Conservation (phyloP, 768 basidiomycete species). For the Suillus sp. region DNA sequence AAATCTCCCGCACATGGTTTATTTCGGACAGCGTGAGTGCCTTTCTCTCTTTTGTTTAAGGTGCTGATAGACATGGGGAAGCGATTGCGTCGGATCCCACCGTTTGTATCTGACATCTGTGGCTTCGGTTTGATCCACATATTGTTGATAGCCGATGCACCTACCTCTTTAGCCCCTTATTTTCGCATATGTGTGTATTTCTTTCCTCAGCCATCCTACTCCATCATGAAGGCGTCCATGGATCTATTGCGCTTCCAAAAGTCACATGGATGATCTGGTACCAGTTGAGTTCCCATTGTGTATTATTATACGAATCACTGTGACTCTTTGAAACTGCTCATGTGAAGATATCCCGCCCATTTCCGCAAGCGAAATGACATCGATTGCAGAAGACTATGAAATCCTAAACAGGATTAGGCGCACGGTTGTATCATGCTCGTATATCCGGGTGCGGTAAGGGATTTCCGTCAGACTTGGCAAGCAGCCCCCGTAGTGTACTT, state of each 20-base stretch:
- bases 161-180: background rate
- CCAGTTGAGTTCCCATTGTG: background rate
- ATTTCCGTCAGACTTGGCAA: background rate
- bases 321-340: background rate
- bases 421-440: background rate
- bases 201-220: background rate
- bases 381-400: background rate
- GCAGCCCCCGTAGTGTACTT: background rate
- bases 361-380: background rate
- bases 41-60: constrained; percentile 11
- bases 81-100: constrained; percentile 36
- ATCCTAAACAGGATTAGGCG: background rate
- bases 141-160: background rate
- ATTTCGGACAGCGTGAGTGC: constrained; percentile 47
- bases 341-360: background rate
- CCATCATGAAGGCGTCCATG: background rate
- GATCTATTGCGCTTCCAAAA: background rate
- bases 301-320: background rate
- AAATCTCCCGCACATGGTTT: constrained; percentile 47
- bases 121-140: background rate
- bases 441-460: background rate
- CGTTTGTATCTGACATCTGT: constrained; percentile 28
- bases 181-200: constrained; percentile 2
- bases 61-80: constrained; percentile 17
- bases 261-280: background rate